phyloP scores from a whole-genome alignment of 768 basidiomycete genomes.

The Candolleomyces efflorescens region DNA sequence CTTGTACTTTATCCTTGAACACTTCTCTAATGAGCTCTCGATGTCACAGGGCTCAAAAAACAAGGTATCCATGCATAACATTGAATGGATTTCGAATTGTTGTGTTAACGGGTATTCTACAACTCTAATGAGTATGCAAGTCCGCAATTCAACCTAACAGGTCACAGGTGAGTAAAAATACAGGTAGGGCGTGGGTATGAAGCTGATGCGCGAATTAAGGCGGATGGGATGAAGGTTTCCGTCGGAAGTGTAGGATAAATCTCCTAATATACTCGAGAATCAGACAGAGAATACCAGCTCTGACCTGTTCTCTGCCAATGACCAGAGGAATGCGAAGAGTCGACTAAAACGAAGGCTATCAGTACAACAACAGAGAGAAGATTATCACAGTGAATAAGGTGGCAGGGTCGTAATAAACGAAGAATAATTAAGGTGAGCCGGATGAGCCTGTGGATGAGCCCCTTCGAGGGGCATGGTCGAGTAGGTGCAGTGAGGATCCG shows the following conservation, averaged over 20 bases:
- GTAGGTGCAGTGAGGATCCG: constrained; percentile 2
- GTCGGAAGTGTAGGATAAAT: background rate
- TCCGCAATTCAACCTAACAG: background rate
- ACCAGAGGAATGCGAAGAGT: background rate
- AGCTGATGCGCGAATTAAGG: background rate
- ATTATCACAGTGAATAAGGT: constrained; percentile 1
- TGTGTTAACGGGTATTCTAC: background rate
- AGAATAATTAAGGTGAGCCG: constrained; percentile 4
- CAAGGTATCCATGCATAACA: constrained; percentile 7
- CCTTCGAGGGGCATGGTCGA: background rate
- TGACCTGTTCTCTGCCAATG: background rate
- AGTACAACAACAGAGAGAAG: background rate
- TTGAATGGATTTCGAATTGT: background rate
- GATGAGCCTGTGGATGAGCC: background rate
- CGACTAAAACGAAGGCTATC: background rate
- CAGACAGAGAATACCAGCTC: constrained; percentile 4
- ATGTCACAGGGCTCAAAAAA: background rate
- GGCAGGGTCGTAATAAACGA: constrained; percentile 1
- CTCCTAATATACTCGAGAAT: background rate
- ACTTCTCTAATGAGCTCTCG: background rate
- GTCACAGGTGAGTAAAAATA: background rate
- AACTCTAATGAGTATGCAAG: background rate
- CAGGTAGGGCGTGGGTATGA: background rate
- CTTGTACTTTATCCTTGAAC: background rate
- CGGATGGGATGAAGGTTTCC: background rate